phyloP scores from a whole-genome alignment of 164 flowering plant genomes.

The Tetrastigma voinierianum region DNA sequence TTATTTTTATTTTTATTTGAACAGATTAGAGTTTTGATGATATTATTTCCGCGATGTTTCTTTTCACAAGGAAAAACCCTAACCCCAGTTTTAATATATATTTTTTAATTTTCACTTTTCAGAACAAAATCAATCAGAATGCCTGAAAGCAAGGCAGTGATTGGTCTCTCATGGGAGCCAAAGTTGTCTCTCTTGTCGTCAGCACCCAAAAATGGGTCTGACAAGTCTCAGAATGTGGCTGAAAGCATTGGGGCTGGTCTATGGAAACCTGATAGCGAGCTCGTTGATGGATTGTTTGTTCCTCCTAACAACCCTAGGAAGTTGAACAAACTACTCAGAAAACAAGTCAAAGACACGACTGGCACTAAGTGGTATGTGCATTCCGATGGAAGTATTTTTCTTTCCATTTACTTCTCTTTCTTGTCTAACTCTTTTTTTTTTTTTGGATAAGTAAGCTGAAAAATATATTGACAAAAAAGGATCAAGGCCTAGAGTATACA shows the following conservation, averaged over 20 bases:
- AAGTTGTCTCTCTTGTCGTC: slow-evolving; percentile 36
- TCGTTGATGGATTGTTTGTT: slow-evolving; percentile 78
- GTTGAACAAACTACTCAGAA: slow-evolving; percentile 59
- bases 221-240: slow-evolving; percentile 2
- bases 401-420: background rate
- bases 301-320: slow-evolving; percentile 74
- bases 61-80: background rate
- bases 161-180: slow-evolving; percentile 73
- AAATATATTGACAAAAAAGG: no score
- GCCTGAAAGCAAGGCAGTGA: slow-evolving; percentile 35
- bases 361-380: slow-evolving; percentile 59
- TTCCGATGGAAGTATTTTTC: background rate
- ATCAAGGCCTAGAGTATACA: no score
- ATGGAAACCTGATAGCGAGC: slow-evolving; percentile 49
- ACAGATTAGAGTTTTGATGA: no score
- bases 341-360: slow-evolving; percentile 75
- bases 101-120: background rate
- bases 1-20: no score
- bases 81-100: no score
- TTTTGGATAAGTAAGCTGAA: no score
- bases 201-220: slow-evolving; percentile 12
- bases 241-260: slow-evolving; percentile 11
- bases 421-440: no score
- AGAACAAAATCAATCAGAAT: slow-evolving; percentile 11
- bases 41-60: background rate